phyloP scores from a whole-genome alignment of 306 rosid species.

The Prinsepia uniflora region DNA sequence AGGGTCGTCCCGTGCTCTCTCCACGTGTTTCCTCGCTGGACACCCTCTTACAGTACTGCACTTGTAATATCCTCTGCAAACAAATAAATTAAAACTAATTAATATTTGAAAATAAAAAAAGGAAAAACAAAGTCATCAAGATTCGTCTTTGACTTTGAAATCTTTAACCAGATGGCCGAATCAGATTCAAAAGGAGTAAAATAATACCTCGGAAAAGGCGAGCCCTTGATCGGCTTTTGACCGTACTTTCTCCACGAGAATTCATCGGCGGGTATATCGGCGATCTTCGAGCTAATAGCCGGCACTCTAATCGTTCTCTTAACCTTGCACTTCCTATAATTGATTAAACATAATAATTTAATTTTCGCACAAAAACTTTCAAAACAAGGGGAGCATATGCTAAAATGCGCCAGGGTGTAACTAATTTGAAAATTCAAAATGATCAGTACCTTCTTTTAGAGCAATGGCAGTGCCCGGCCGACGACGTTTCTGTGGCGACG shows the following conservation, averaged over 20 bases:
- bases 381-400: background rate
- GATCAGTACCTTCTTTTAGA: constrained; percentile 61
- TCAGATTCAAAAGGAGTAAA: background rate
- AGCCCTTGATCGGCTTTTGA: constrained; percentile 82
- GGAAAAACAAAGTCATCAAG: background rate
- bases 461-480: constrained; percentile 63
- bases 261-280: constrained; percentile 74
- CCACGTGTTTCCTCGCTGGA: constrained; percentile 86
- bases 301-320: constrained; percentile 55
- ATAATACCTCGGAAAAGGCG: constrained; percentile 66
- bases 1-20: constrained; percentile 51
- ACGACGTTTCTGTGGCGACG: constrained; percentile 28
- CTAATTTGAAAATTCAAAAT: background rate
- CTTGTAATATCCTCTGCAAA: constrained; percentile 65
- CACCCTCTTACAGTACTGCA: constrained; percentile 76
- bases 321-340: constrained; percentile 48
- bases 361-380: background rate
- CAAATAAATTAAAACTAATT: background rate
- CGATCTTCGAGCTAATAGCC: constrained; percentile 59
- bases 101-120: background rate
- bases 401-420: background rate
- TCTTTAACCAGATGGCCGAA: background rate
- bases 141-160: constrained; percentile 22
- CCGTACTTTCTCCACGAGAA: constrained; percentile 82
- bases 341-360: background rate